Base-by-base conservation (phyloP, 305 asterid species). In the Fraxinus velutina region DNA sequence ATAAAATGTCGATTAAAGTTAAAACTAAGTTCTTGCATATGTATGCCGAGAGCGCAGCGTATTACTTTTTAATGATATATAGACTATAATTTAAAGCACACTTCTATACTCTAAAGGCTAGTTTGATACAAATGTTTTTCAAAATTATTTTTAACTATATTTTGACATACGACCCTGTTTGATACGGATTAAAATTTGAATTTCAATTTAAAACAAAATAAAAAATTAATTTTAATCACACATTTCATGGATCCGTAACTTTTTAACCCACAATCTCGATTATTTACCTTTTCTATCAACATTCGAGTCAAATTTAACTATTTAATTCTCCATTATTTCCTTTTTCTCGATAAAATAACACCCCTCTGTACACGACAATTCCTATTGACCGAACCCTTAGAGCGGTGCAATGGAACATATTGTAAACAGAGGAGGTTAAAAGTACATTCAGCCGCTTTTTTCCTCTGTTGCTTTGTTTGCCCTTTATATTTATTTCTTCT, bases 381-480 rank as follows among this genome's bases (percentile, higher is more conserved):
- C 66, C 10, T n/a, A 17, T 17, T 5, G 64, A 55, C 64, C 64
- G 64, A 55, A 55, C 66, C 66, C 27, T n/a, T 17, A 1, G 76
- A 60, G 70, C 70, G 81, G 39, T 76, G 24, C 21, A 74, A 74
- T 32, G 80, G 5, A 57, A 24, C 29, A 6, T 15, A 15, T n/a
- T 75, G 50, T 8, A 0, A 0, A 66, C 64, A 29, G 47, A 60
- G 21, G 9, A 79, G 79, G 83, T 80, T 60, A 22, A 86, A 84
- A 73, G 83, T 50, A 86, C 84, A 84, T 50, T 84, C 87, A 86
- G 87, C 86, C 85, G 87, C 89, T 82, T 82, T 84, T 84, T 52
- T 8, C 60, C 86, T 39, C 84, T 81, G 82, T 86, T 84, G 84
- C 84, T 76, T 86, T 84, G 82, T 80, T 71, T 84, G 32, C 78